Base-by-base conservation (phyloP, 108 stramenopile species). In the Cyclotella baltica region DNA sequence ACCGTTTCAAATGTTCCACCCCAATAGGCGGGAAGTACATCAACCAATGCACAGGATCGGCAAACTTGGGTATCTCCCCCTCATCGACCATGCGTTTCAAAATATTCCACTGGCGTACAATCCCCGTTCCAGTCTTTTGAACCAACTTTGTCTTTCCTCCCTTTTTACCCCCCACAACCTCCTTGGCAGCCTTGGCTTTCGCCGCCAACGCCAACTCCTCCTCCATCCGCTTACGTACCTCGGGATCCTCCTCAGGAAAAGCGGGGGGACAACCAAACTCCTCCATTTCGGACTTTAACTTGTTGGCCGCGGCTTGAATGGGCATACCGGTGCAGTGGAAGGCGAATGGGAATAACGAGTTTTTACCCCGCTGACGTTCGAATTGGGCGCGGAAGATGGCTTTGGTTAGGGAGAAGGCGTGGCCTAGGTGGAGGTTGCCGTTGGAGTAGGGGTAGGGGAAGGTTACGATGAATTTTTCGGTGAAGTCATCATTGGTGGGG, bases 251-350 rank as follows among this genome's bases (percentile, higher is more conserved):
- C 40, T 94, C 94, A 28, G 95, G 93, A 71, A 98, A 98, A 55
- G 88, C 61, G 13, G 97, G 97, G 30, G 98, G 98, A 75, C 55
- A 78, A 25, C 98, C 98, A 72, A 70, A 98, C 69, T 52, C 11
- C 59, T 82, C 91, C 51, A 98, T 96, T 89, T 99, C 99, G 9
- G 78, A 62, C 83, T 95, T 97, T 38, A 99, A 89, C 83, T 98
- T 99, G 90, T 98, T 98, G 58, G 99, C 99, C 36, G 99, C 99
- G 62, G 97, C 97, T 90, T 98, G 97, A 78, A 99, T 99, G 23
- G 99, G 99, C 97, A 98, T 98, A 56, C 99, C 99, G 0, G 99
- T 99, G 83, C 98, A 98, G 87, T 99, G 99, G 74, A 98, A 98
- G 19, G 95, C 99, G 83, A 99, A 99, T 38, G 99, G 99, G 71